Conservation (phyloP, 306 rosid species). For the Albizia julibrissin region DNA sequence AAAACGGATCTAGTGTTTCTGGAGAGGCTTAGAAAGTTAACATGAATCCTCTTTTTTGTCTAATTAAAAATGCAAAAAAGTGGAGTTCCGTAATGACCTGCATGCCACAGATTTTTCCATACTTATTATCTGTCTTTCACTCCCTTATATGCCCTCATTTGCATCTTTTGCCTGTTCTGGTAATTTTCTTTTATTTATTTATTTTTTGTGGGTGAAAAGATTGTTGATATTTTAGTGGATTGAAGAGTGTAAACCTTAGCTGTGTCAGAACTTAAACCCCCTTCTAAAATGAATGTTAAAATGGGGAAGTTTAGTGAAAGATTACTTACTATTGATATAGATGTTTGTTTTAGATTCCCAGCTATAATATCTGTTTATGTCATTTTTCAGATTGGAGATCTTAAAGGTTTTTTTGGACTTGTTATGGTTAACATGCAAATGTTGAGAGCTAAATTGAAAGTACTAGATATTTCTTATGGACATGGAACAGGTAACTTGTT, state of each 20-base stretch:
- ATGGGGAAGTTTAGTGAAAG: constrained; percentile 19
- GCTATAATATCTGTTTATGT: constrained; percentile 11
- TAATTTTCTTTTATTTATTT: background rate
- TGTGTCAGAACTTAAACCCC: background rate
- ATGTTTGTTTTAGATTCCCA: constrained; percentile 27
- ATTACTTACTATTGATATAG: constrained; percentile 5
- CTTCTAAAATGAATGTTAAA: background rate
- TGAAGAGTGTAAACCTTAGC: background rate
- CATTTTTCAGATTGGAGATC: constrained; percentile 82
- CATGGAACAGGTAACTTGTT: constrained; percentile 64
- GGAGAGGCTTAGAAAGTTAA: background rate
- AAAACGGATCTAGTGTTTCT: background rate
- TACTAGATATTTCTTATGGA: constrained; percentile 77
- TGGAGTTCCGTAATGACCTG: background rate
- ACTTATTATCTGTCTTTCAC: background rate
- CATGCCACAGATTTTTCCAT: background rate
- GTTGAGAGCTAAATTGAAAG: constrained; percentile 75
- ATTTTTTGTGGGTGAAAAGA: background rate
- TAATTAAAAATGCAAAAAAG: background rate
- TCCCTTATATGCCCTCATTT: background rate
- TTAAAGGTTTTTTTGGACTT: constrained; percentile 81
- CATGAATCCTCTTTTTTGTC: background rate
- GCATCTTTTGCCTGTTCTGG: background rate
- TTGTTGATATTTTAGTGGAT: background rate
- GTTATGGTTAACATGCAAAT: constrained; percentile 77